These are phyloP conservation scores for Fraxinus baroniana DNA, from an alignment of 305 asterid genomes.

Conservation along the genomic window DNA sequence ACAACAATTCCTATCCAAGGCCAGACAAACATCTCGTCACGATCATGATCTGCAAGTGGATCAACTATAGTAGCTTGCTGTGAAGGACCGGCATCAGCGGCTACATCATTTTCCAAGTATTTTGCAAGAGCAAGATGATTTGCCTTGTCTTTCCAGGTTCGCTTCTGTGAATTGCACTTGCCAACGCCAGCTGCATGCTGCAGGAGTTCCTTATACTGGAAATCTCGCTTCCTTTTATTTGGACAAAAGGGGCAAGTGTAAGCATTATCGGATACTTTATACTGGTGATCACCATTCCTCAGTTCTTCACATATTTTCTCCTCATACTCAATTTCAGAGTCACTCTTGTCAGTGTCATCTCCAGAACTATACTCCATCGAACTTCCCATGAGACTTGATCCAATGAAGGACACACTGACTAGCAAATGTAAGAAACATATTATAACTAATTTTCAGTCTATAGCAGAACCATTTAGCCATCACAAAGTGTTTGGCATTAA, in stretches of 20 bases:
- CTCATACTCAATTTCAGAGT: constrained; percentile 42
- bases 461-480: not conserved
- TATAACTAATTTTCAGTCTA: not conserved
- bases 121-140: constrained; percentile 63
- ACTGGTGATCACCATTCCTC: constrained; percentile 53
- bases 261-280: constrained; percentile 46
- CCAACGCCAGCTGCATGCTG: constrained; percentile 64
- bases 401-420: not conserved
- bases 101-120: constrained; percentile 46
- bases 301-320: constrained; percentile 47
- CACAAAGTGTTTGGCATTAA: not conserved
- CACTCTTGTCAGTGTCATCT: constrained; percentile 43
- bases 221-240: constrained; percentile 48
- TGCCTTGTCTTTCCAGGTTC: constrained; percentile 58
- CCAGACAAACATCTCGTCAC: constrained; percentile 74
- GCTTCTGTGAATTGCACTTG: constrained; percentile 44
- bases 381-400: constrained; percentile 43
- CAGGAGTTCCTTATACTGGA: constrained; percentile 47
- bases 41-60: constrained; percentile 47
- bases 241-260: constrained; percentile 74
- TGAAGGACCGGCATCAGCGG: constrained; percentile 39
- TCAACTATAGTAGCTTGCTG: constrained; percentile 35
- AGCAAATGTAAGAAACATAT: not conserved
- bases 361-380: constrained; percentile 37
- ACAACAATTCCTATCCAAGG: constrained; percentile 71